A percentile compares a stretch with the other conserved stretches of the same genome.
Conservation (phyloP, 2,329 filamentous ascomycete genomes). For the Nigrospora sphaerica region DNA sequence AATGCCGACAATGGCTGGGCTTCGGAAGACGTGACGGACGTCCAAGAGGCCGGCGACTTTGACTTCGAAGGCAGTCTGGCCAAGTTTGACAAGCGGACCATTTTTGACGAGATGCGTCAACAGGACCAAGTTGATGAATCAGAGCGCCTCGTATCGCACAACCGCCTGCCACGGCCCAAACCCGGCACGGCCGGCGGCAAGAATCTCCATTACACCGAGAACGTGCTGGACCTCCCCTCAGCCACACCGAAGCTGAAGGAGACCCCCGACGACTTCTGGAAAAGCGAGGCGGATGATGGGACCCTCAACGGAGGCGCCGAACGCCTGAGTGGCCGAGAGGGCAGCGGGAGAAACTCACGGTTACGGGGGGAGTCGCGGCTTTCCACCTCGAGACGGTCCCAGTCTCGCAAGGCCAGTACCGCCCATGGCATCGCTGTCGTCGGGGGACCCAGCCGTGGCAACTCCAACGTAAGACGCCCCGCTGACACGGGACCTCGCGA, state of each 20-base stretch:
- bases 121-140: slow-evolving; percentile 87
- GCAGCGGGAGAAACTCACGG: slow-evolving; percentile 41
- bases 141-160: slow-evolving; percentile 84
- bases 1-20: slow-evolving; percentile 75
- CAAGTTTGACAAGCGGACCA: slow-evolving; percentile 87
- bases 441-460: slow-evolving; percentile 37
- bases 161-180: slow-evolving; percentile 55
- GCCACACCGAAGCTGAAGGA: slow-evolving; percentile 26
- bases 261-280: slow-evolving; percentile 54
- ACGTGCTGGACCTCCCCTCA: slow-evolving; percentile 65
- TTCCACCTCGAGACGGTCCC: slow-evolving; percentile 39
- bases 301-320: slow-evolving; percentile 33
- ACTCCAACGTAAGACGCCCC: slow-evolving; percentile 32
- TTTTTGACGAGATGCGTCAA: slow-evolving; percentile 87
- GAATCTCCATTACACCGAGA: slow-evolving; percentile 87
- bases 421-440: slow-evolving; percentile 17
- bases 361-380: slow-evolving; percentile 47
- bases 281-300: slow-evolving; percentile 66
- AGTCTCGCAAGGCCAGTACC: slow-evolving; percentile 50
- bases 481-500: slow-evolving; percentile 10
- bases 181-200: slow-evolving; percentile 74
- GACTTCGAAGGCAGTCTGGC: slow-evolving; percentile 86
- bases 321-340: slow-evolving; percentile 40
- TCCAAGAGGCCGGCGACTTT: slow-evolving; percentile 88
- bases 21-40: slow-evolving; percentile 91